A percentile compares a stretch with the other conserved stretches of the same genome.
These are phyloP conservation scores for Wickerhamomyces sp. DNA, from an alignment of 1,139 yeast species.

Conservation along the genomic window DNA sequence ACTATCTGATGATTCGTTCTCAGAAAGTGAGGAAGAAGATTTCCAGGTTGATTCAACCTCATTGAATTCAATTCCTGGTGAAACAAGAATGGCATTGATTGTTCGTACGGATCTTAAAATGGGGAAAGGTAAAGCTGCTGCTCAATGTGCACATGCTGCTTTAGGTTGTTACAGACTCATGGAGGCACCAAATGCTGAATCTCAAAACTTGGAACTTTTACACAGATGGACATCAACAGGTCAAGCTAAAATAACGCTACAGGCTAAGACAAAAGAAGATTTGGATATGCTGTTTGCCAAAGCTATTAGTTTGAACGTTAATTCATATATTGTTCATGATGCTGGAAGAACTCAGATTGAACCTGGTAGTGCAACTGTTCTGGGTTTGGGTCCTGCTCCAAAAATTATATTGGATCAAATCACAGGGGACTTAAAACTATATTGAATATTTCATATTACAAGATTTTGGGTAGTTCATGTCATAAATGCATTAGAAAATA, in stretches of 20 bases:
- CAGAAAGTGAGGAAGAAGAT: slow-evolving; percentile 47
- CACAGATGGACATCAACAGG: slow-evolving; percentile 81
- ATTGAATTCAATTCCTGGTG: slow-evolving; percentile 64
- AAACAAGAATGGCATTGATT: slow-evolving; percentile 81
- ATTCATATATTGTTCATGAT: slow-evolving; percentile 80
- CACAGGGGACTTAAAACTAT: slow-evolving; percentile 73
- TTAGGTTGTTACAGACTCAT: slow-evolving; percentile 79
- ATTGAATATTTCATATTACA: slow-evolving; percentile 33
- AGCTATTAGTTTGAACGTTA: slow-evolving; percentile 76
- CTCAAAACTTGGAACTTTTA: slow-evolving; percentile 56
- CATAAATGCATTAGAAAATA: background rate
- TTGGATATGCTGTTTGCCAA: slow-evolving; percentile 74
- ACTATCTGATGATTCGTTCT: slow-evolving; percentile 20
- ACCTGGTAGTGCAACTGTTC: slow-evolving; percentile 90
- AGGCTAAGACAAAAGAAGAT: slow-evolving; percentile 68
- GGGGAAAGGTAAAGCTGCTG: slow-evolving; percentile 96
- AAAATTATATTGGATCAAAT: slow-evolving; percentile 72
- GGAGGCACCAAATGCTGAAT: slow-evolving; percentile 44
- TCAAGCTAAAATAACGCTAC: slow-evolving; percentile 92
- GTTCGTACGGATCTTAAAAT: slow-evolving; percentile 86
- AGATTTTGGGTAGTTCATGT: background rate
- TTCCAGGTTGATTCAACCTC: slow-evolving; percentile 50
- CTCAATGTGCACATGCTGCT: slow-evolving; percentile 98
- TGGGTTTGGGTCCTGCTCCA: slow-evolving; percentile 98
- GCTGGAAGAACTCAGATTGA: slow-evolving; percentile 97